These are phyloP conservation scores for Stemphylium vesicarium DNA, from an alignment of 2,329 filamentous ascomycete species.

Conservation along the genomic window DNA sequence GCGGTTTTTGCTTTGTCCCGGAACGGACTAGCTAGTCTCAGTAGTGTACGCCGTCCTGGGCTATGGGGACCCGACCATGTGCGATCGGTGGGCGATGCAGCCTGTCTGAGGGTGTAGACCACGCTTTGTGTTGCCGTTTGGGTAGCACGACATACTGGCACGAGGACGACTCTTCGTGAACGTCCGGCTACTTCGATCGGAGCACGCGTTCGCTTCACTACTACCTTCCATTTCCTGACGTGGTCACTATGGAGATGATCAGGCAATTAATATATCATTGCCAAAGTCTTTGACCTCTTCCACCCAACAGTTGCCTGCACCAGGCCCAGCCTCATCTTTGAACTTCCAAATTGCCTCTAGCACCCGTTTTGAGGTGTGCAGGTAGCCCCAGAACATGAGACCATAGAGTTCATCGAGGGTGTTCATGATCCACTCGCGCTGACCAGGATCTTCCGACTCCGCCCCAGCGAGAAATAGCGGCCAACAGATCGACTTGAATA, in stretches of 20 bases:
- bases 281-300: slow-evolving; percentile 43
- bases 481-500: slow-evolving; percentile 68
- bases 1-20: neutral
- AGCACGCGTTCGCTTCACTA: neutral
- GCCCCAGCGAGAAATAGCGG: slow-evolving; percentile 65
- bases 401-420: slow-evolving; percentile 47
- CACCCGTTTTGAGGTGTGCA: slow-evolving; percentile 44
- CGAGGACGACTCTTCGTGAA: neutral
- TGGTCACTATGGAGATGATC: slow-evolving; percentile 3
- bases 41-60: neutral
- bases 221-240: neutral
- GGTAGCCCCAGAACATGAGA: slow-evolving; percentile 48
- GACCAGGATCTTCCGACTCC: slow-evolving; percentile 57
- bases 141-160: neutral
- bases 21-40: neutral
- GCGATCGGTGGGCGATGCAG: neutral
- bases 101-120: neutral
- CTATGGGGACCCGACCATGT: too few relatives aligned
- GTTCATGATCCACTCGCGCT: slow-evolving; percentile 60
- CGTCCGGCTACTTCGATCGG: neutral
- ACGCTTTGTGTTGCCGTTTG: neutral
- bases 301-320: slow-evolving; percentile 42
- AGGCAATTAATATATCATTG: slow-evolving; percentile 43
- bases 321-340: slow-evolving; percentile 31
- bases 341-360: slow-evolving; percentile 45